Evolutionary conservation across 306 rosid species (phyloP).

Genomic region (Sindora glabra): DNA sequence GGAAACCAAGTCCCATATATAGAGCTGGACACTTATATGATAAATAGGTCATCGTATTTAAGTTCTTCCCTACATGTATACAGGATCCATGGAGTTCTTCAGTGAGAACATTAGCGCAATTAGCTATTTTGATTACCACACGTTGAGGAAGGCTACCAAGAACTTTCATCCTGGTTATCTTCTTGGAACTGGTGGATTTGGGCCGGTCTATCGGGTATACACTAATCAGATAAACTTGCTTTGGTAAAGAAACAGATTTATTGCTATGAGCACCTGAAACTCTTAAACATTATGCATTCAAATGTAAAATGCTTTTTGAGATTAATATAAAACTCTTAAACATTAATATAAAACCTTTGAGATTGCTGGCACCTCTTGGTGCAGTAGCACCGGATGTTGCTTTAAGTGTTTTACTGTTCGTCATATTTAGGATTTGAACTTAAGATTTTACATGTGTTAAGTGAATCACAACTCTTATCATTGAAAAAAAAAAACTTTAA

Average conservation of each 20-base stretch:
- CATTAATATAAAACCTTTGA: too few relatives aligned
- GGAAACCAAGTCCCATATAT: neutral
- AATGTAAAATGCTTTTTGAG: neutral
- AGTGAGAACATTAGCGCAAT: slow-evolving; percentile 62
- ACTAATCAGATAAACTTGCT: neutral
- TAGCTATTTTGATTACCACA: slow-evolving; percentile 42
- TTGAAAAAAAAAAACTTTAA: too few relatives aligned
- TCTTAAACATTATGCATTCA: neutral
- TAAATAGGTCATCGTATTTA: neutral
- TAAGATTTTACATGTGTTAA: too few relatives aligned
- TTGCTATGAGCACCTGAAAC: neutral
- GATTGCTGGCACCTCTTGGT: too few relatives aligned
- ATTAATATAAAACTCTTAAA: too few relatives aligned
- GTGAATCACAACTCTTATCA: too few relatives aligned
- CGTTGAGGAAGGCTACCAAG: slow-evolving; percentile 72
- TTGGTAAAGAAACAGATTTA: too few relatives aligned
- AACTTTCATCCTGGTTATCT: slow-evolving; percentile 55
- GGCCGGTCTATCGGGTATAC: slow-evolving; percentile 85
- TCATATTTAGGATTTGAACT: too few relatives aligned
- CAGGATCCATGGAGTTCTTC: slow-evolving; percentile 45
- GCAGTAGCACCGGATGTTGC: too few relatives aligned
- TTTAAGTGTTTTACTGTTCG: too few relatives aligned
- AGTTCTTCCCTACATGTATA: neutral
- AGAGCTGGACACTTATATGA: neutral
- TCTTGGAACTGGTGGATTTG: slow-evolving; percentile 96